A percentile compares a stretch with the other conserved stretches of the same genome.
Conservation (phyloP, 2,329 filamentous ascomycete species). For the Cladosporium sp. region DNA sequence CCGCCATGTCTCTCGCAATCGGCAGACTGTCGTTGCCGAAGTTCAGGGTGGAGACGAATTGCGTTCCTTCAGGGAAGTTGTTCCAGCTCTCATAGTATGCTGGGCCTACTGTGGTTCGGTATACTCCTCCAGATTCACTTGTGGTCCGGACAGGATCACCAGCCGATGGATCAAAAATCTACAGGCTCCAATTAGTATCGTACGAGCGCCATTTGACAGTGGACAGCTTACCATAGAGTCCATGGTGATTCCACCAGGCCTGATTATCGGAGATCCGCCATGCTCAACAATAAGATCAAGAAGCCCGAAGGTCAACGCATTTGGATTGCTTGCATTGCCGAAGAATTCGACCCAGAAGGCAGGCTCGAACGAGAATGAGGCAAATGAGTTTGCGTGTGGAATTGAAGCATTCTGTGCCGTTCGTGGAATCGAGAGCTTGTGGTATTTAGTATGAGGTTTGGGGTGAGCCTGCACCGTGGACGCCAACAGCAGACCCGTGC, state of each 20-base stretch:
- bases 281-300: conserved; percentile 30
- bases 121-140: conserved; percentile 31
- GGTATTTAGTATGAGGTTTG: background rate
- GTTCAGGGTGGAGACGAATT: conserved; percentile 34
- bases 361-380: conserved; percentile 34
- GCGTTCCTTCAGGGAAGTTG: conserved; percentile 32
- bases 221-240: conserved; percentile 27
- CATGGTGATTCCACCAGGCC: conserved; percentile 36
- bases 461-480: conserved; percentile 8
- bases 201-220: no score
- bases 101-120: conserved; percentile 33
- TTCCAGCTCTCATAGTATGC: conserved; percentile 35
- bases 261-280: conserved; percentile 31
- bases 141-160: conserved; percentile 29
- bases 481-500: background rate
- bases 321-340: conserved; percentile 29
- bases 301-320: conserved; percentile 31
- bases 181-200: background rate
- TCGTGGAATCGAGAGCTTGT: conserved; percentile 21
- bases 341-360: conserved; percentile 37
- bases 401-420: conserved; percentile 29
- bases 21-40: conserved; percentile 33
- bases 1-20: conserved; percentile 32
- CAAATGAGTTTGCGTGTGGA: conserved; percentile 29
- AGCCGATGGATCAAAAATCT: conserved; percentile 29